Evolutionary conservation across 1,284 basidiomycete genomes (phyloP).

Genomic region (Heterobasidion parviporum): DNA sequence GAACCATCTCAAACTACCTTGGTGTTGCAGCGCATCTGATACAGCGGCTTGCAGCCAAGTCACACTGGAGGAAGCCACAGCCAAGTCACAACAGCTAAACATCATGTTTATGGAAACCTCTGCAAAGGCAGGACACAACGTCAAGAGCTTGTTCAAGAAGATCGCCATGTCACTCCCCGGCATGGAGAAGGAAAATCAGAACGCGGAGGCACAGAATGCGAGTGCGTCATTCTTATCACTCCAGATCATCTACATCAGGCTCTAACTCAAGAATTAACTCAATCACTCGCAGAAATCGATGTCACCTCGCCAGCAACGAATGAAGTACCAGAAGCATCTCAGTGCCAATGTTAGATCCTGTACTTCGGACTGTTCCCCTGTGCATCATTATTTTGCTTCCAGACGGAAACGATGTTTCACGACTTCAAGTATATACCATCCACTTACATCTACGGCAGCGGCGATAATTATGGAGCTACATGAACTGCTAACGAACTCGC

Average conservation of each 20-base stretch:
- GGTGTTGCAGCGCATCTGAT: background rate
- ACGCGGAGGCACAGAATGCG: constrained; percentile 56
- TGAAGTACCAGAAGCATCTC: constrained; percentile 70
- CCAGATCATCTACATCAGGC: background rate
- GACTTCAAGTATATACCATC: constrained; percentile 1
- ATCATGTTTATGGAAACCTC: constrained; percentile 99
- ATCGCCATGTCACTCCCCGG: constrained; percentile 98
- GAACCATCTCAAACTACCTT: constrained; percentile 7
- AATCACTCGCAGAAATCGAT: constrained; percentile 59
- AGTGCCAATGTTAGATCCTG: constrained; percentile 55
- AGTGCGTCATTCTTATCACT: constrained; percentile 40
- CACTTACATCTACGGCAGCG: background rate
- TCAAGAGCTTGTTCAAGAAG: constrained; percentile 98
- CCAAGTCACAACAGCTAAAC: constrained; percentile 86
- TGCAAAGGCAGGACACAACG: constrained; percentile 98
- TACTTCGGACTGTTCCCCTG: background rate
- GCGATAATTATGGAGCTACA: background rate
- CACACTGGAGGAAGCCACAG: constrained; percentile 95
- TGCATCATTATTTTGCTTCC: background rate
- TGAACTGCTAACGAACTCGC: background rate
- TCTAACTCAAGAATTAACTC: background rate
- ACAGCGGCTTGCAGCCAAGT: constrained; percentile 66
- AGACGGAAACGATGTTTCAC: too few relatives aligned
- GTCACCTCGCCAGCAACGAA: constrained; percentile 58
- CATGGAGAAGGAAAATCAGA: constrained; percentile 78